Conservation (phyloP, 2,329 filamentous ascomycete genomes). For the Fusarium tricinctum region DNA sequence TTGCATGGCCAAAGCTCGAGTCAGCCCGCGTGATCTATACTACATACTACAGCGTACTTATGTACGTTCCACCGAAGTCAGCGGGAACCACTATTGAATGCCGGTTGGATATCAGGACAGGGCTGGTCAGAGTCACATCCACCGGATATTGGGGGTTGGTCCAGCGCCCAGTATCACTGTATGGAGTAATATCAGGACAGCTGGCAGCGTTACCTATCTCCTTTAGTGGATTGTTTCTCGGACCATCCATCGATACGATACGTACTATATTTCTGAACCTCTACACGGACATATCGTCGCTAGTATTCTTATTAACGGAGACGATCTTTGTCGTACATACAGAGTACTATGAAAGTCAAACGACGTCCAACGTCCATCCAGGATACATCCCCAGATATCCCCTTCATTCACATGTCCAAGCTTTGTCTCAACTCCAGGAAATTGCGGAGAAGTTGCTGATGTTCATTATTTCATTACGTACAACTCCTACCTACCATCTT, state of each 20-base stretch:
- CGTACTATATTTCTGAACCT: neutral
- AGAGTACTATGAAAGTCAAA: neutral
- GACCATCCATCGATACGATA: neutral
- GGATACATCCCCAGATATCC: neutral
- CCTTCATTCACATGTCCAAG: slow-evolving; percentile 15
- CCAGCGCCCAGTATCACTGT: neutral
- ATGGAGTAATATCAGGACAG: no score
- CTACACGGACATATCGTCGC: neutral
- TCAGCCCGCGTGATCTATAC: slow-evolving; percentile 14
- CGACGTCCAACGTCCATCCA: neutral
- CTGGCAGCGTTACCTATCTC: neutral
- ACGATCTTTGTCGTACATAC: neutral
- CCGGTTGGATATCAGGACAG: neutral
- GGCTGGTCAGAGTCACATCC: neutral
- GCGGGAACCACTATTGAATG: slow-evolving; percentile 15
- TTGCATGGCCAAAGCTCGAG: slow-evolving; percentile 2
- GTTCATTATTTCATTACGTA: slow-evolving; percentile 40
- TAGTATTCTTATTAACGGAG: neutral
- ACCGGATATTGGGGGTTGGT: no score
- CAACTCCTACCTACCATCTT: slow-evolving; percentile 4
- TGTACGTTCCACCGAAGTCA: neutral
- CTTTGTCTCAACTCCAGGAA: slow-evolving; percentile 21
- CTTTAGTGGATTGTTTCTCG: neutral
- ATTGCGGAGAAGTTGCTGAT: slow-evolving; percentile 36
- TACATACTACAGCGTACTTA: no score